Base-by-base conservation (phyloP, 2,329 filamentous ascomycete genomes). In the Hysterium pulicare region DNA sequence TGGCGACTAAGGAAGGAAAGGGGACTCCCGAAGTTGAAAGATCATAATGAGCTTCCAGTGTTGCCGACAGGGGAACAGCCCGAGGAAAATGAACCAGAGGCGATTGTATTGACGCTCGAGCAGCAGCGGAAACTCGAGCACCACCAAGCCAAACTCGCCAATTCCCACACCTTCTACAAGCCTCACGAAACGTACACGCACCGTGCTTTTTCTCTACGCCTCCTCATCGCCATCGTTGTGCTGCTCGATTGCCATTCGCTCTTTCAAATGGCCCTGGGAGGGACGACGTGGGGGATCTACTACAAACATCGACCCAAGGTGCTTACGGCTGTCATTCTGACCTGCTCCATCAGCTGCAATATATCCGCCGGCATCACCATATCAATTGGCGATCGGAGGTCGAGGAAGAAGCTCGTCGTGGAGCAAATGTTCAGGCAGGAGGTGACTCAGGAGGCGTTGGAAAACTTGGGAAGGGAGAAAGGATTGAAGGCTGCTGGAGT, bases 81-180 rank as follows among this genome's bases (percentile, higher is more conserved):
- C 34, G 4, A 46, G 16, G 44, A 49, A 6, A 46, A 44, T 15
- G 33, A 47, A 8, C 37, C 42, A 22, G 43, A 45, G 28, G 26
- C 38, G 3, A 42, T 42, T 24, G 82, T 86, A 2, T 71, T 90
- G 2, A 79, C 71, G 1, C 57, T 53, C 5, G 56, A 75, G 41
- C 84, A 90, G 60, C 83, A 88, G 55, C 73, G 74, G 47, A 77
- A 74, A 28, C 73, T 90, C 9, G 73, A 80, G 28, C 82, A 90
- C 58, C 87, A 90, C 57, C 84, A 89, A 56, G 76, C 74, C 51
- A 89, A 88, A 55, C 83, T 90, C 53, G 75, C 84, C 53, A 86
- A 83, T 50, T 87, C 83, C 0, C 87, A 91, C 62, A 88, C 84
- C 6, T 91, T 90, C 64, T 91, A 90, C 72, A 88, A 88, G 55